These are phyloP conservation scores for Apophysomyces variabilis DNA, from an alignment of 371 early-diverging fungal species.

Conservation along the genomic window DNA sequence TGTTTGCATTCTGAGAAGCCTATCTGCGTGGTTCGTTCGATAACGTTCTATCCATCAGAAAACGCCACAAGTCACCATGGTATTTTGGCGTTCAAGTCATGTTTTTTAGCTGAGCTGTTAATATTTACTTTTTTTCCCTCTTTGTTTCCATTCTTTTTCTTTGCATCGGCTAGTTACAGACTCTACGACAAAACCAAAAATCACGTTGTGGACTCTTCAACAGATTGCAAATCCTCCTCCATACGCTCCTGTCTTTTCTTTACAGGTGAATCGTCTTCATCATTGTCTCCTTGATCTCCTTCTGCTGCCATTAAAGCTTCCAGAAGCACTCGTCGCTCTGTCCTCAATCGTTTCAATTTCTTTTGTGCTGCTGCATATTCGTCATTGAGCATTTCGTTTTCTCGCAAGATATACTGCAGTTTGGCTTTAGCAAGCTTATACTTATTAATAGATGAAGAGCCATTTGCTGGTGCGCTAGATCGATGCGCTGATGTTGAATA, in stretches of 20 bases:
- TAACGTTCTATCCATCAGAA: conserved; percentile 5
- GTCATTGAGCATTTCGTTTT: conserved; percentile 59
- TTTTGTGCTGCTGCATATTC: conserved; percentile 54
- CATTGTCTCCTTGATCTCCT: conserved; percentile 32
- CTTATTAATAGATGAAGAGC: conserved; percentile 34
- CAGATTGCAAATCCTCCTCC: conserved; percentile 7
- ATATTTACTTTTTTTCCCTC: neutral
- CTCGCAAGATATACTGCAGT: conserved; percentile 56
- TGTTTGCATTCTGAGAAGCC: neutral
- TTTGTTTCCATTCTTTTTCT: neutral
- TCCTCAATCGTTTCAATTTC: conserved; percentile 52
- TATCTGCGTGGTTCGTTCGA: neutral
- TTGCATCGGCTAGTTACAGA: conserved; percentile 1
- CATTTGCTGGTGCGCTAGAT: conserved; percentile 12
- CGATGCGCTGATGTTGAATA: conserved; percentile 2
- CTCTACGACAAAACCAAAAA: neutral
- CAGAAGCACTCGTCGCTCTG: conserved; percentile 56
- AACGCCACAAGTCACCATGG: neutral
- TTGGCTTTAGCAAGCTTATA: conserved; percentile 63
- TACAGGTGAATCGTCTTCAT: conserved; percentile 10
- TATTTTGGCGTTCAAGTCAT: conserved; percentile 1
- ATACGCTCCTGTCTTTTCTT: conserved; percentile 1
- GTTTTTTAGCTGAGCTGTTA: neutral
- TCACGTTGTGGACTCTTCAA: neutral
- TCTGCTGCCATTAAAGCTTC: conserved; percentile 52